phyloP scores from a whole-genome alignment of 345 rosid genomes.

The Bretschneidera sinensis region DNA sequence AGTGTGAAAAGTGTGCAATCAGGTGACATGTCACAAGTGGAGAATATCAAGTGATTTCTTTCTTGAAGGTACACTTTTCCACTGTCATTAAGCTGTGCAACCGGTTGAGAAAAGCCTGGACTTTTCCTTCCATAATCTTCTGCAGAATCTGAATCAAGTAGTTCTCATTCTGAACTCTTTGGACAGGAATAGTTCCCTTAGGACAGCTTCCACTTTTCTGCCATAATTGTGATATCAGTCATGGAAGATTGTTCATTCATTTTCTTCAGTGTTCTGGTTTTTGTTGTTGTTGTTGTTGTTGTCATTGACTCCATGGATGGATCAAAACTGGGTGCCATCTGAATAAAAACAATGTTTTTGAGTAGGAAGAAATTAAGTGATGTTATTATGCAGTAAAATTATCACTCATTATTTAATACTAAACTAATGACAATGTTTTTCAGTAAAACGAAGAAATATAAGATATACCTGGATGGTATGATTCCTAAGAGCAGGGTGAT shows the following conservation, averaged over 20 bases:
- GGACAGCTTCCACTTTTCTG: conserved; percentile 46
- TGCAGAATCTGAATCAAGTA: conserved; percentile 3
- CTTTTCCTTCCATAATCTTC: conserved; percentile 23
- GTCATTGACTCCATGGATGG: conserved; percentile 5
- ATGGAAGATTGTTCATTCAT: conserved; percentile 5
- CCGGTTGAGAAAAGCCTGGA: background rate
- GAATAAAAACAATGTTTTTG: background rate
- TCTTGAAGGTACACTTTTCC: conserved; percentile 21
- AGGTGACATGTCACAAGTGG: background rate
- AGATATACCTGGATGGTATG: conserved; percentile 42
- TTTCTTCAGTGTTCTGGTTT: background rate
- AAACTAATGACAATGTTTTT: background rate
- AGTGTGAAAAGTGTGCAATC: background rate
- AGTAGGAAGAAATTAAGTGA: background rate
- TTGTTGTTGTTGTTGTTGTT: background rate
- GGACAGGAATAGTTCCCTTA: conserved; percentile 40
- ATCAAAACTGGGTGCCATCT: conserved; percentile 36
- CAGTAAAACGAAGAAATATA: no score
- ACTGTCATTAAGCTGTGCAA: background rate
- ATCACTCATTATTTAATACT: background rate
- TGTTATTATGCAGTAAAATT: background rate
- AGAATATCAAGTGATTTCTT: conserved; percentile 38
- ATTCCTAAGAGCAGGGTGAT: conserved; percentile 42
- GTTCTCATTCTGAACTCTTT: conserved; percentile 17
- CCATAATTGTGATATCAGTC: conserved; percentile 36